Conservation (phyloP, 352 stramenopile species). For the Pythium phragmitis region DNA sequence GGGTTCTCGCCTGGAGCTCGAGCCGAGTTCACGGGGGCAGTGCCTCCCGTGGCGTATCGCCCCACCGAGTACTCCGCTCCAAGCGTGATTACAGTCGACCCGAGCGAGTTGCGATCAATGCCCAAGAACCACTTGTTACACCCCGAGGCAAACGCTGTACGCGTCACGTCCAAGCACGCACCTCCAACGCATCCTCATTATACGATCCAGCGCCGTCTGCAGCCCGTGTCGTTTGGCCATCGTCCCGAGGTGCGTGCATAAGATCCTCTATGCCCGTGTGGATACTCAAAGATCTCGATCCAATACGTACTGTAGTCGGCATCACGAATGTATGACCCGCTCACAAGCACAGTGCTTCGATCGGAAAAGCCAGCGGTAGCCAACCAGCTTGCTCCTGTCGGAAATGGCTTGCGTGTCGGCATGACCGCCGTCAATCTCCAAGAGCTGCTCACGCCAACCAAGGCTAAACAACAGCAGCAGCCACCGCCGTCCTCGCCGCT, state of each 20-base stretch:
- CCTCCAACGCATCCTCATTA: slow-evolving; percentile 28
- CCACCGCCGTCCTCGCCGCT: background rate
- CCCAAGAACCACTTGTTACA: slow-evolving; percentile 22
- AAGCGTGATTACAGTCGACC: slow-evolving; percentile 53
- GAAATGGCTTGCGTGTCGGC: slow-evolving; percentile 32
- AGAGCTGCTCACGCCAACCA: slow-evolving; percentile 49
- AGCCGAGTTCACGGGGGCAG: slow-evolving; percentile 51
- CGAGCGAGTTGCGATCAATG: slow-evolving; percentile 36
- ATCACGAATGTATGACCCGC: slow-evolving; percentile 66
- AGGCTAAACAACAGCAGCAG: slow-evolving; percentile 11
- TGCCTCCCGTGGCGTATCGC: slow-evolving; percentile 40
- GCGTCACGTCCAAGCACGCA: slow-evolving; percentile 22
- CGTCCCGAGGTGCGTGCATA: slow-evolving; percentile 43
- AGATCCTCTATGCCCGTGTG: background rate
- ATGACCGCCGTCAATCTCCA: slow-evolving; percentile 72
- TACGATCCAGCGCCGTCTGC: slow-evolving; percentile 39
- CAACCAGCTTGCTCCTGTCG: slow-evolving; percentile 23
- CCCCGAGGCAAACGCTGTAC: slow-evolving; percentile 20
- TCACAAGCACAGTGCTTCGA: slow-evolving; percentile 38
- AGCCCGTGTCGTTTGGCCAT: slow-evolving; percentile 71
- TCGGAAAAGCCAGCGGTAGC: slow-evolving; percentile 22
- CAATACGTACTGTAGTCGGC: slow-evolving; percentile 41
- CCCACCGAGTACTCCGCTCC: slow-evolving; percentile 41
- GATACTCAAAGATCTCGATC: too few species aligned
- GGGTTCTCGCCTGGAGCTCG: slow-evolving; percentile 41